Conservation (phyloP, 2,329 filamentous ascomycete species). For the Setomelanomma holmii region DNA sequence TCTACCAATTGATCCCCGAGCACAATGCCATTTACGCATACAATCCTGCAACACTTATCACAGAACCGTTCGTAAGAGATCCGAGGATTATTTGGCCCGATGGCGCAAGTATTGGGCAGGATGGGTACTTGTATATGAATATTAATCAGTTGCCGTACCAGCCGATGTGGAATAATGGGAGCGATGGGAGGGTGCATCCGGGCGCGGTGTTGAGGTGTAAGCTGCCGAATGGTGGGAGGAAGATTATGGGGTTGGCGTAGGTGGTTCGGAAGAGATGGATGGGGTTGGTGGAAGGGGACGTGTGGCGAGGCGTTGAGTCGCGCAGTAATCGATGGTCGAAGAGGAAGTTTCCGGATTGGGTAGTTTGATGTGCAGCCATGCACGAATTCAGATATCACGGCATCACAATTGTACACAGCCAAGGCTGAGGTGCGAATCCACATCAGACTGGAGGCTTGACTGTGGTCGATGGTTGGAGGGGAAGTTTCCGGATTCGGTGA, state of each 20-base stretch:
- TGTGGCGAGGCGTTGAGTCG: too few relatives aligned
- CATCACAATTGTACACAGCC: too few relatives aligned
- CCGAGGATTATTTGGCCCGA: conserved; percentile 58
- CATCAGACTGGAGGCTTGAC: too few relatives aligned
- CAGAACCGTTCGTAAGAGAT: conserved; percentile 54
- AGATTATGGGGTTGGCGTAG: neutral
- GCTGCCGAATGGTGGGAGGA: neutral
- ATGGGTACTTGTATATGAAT: conserved; percentile 56
- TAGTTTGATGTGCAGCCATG: too few relatives aligned
- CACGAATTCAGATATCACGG: too few relatives aligned
- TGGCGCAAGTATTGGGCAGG: conserved; percentile 39
- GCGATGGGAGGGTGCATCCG: conserved; percentile 44
- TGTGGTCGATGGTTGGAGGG: too few relatives aligned
- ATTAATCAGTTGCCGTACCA: conserved; percentile 57
- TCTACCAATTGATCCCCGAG: conserved; percentile 59
- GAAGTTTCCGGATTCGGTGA: too few relatives aligned
- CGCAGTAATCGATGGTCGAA: too few relatives aligned
- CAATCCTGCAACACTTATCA: conserved; percentile 50
- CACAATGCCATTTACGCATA: conserved; percentile 56
- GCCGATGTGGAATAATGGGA: conserved; percentile 56
- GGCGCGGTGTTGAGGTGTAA: neutral
- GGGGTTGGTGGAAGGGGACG: too few relatives aligned
- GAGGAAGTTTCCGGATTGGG: too few relatives aligned
- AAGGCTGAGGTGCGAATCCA: too few relatives aligned
- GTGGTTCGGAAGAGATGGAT: too few relatives aligned